A percentile compares a stretch with the other conserved stretches of the same genome.
These are phyloP conservation scores for Boletus tomentosulus DNA, from an alignment of 768 basidiomycete genomes.

Conservation along the genomic window DNA sequence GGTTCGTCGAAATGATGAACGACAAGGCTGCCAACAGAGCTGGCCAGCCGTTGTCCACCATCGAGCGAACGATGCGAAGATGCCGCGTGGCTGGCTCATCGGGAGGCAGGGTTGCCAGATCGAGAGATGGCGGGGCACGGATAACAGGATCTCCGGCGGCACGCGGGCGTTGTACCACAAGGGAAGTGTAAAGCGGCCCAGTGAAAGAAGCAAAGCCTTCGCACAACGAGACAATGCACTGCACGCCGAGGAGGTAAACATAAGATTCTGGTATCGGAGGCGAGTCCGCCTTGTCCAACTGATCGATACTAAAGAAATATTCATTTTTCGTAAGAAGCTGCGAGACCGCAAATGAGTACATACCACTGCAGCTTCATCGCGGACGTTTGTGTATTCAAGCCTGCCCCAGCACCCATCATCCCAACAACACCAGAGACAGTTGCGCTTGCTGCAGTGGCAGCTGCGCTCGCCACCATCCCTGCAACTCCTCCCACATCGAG, in stretches of 20 bases:
- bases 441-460: conserved; percentile 77
- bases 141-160: conserved; percentile 59
- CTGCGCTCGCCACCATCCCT: conserved; percentile 79
- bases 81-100: conserved; percentile 53
- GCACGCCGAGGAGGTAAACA: conserved; percentile 86
- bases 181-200: conserved; percentile 67
- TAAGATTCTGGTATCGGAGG: conserved; percentile 93
- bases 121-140: conserved; percentile 70
- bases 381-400: conserved; percentile 68
- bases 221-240: conserved; percentile 81
- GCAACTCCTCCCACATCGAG: conserved; percentile 66
- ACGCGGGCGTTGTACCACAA: conserved; percentile 63
- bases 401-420: conserved; percentile 70
- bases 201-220: conserved; percentile 79
- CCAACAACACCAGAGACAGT: conserved; percentile 83
- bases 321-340: neutral
- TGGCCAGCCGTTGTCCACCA: conserved; percentile 90
- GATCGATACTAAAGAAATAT: conserved; percentile 73
- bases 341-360: conserved; percentile 18
- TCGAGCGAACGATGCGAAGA: conserved; percentile 63
- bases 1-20: conserved; percentile 84
- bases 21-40: conserved; percentile 87
- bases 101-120: conserved; percentile 50
- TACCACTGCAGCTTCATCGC: conserved; percentile 92
- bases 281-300: conserved; percentile 94